Percentiles rank a stretch among this genome's conserved stretches.
phyloP scores from a whole-genome alignment of 805 yeast species.

The Cyberlindnera xylosilytica region DNA sequence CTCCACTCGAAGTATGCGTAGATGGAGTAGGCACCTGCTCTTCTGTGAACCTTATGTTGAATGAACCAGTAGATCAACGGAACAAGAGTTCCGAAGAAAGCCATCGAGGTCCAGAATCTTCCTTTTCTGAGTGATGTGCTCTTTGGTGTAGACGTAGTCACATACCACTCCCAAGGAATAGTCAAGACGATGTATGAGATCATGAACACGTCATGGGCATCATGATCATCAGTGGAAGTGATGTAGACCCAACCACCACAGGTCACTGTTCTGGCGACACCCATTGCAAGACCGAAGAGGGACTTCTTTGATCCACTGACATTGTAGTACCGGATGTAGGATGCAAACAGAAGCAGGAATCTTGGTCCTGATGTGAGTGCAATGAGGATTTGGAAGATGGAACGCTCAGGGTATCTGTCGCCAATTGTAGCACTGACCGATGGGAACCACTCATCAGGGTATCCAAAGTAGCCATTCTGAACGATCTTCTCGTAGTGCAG shows the following conservation, averaged over 20 bases:
- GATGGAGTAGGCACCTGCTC: constrained; percentile 92
- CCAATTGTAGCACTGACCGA: constrained; percentile 97
- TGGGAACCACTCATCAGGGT: constrained; percentile 99
- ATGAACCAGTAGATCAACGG: constrained; percentile 88
- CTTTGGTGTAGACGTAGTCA: constrained; percentile 52
- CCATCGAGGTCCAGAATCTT: constrained; percentile 47
- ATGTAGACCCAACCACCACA: constrained; percentile 99
- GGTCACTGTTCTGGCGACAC: constrained; percentile 85
- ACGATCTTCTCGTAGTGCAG: constrained; percentile 89
- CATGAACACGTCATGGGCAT: constrained; percentile 95
- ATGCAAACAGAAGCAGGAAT: constrained; percentile 57
- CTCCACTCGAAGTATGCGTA: constrained; percentile 97
- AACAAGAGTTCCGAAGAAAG: constrained; percentile 69
- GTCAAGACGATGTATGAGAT: constrained; percentile 84
- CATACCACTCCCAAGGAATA: constrained; percentile 81
- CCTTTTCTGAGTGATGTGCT: constrained; percentile 46
- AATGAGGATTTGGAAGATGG: constrained; percentile 84
- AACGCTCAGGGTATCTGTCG: constrained; percentile 93
- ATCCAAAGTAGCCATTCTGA: constrained; percentile 78
- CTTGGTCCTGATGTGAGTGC: constrained; percentile 95
- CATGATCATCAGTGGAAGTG: constrained; percentile 96
- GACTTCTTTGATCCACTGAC: constrained; percentile 32
- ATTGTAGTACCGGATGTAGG: constrained; percentile 45
- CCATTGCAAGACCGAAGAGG: constrained; percentile 48
- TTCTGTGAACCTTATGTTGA: constrained; percentile 84